phyloP scores from a whole-genome alignment of 805 yeast genomes.

The Nakazawaea sp. region DNA sequence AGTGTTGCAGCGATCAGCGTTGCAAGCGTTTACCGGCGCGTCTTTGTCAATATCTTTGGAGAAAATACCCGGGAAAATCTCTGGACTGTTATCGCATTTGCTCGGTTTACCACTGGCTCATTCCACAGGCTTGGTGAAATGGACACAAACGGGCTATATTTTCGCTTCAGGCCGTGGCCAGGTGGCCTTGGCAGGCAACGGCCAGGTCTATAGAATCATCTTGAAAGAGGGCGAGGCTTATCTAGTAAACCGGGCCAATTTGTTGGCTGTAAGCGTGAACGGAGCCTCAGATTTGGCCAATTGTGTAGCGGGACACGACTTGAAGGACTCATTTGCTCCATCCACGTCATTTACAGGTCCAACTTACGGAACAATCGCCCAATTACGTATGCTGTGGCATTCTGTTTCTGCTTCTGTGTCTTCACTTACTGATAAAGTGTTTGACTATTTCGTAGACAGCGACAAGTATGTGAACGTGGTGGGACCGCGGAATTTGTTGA shows the following conservation, averaged over 20 bases:
- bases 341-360: constrained; percentile 10
- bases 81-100: constrained; percentile 24
- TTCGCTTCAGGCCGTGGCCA: constrained; percentile 53
- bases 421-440: too few species aligned
- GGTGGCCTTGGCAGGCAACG: constrained; percentile 46
- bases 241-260: constrained; percentile 35
- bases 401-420: neutral
- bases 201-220: constrained; percentile 42
- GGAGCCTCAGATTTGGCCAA: constrained; percentile 40
- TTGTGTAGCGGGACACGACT: constrained; percentile 23
- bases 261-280: constrained; percentile 44
- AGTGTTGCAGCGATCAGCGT: constrained; percentile 35
- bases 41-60: constrained; percentile 34
- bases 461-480: constrained; percentile 38
- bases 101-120: constrained; percentile 3
- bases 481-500: constrained; percentile 48
- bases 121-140: constrained; percentile 32
- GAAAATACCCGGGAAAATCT: constrained; percentile 31
- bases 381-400: constrained; percentile 5
- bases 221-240: constrained; percentile 40
- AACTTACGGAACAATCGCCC: constrained; percentile 1
- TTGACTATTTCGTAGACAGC: neutral
- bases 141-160: constrained; percentile 34
- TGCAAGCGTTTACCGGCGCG: constrained; percentile 50
- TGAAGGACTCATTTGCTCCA: constrained; percentile 3